Evolutionary conservation across 768 basidiomycete genomes (phyloP).

Genomic region (Mycena leptocephala): DNA sequence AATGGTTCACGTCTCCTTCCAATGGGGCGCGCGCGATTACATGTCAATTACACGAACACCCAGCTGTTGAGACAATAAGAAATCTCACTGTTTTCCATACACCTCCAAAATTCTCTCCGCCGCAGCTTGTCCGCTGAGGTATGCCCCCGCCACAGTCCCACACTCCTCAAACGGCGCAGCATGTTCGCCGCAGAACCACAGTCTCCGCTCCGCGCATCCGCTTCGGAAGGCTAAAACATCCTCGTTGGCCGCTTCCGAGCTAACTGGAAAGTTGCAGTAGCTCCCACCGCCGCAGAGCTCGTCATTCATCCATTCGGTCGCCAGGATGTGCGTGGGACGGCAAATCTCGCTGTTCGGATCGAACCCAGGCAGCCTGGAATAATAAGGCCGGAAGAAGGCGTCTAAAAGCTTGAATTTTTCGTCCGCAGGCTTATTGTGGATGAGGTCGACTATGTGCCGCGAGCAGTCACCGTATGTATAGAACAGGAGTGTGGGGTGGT

Average conservation of each 20-base stretch:
- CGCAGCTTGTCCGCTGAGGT: conserved; percentile 30
- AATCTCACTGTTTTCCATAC: conserved; percentile 5
- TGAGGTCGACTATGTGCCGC: conserved; percentile 34
- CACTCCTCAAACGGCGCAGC: conserved; percentile 40
- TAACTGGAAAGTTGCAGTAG: conserved; percentile 40
- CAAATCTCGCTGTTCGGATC: conserved; percentile 23
- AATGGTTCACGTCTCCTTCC: neutral
- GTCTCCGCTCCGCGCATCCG: conserved; percentile 30
- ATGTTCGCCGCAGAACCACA: conserved; percentile 42
- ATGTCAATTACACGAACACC: neutral
- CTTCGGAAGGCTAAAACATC: conserved; percentile 35
- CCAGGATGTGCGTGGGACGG: conserved; percentile 30
- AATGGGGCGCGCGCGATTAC: neutral
- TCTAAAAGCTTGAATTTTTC: conserved; percentile 34
- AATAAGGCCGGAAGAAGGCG: conserved; percentile 38
- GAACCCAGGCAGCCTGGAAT: conserved; percentile 37
- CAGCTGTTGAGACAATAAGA: neutral
- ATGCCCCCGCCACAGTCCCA: conserved; percentile 39
- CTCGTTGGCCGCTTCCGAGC: conserved; percentile 35
- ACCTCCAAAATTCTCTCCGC: conserved; percentile 28
- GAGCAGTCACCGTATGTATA: conserved; percentile 40
- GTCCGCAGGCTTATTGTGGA: conserved; percentile 31
- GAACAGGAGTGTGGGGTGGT: conserved; percentile 39
- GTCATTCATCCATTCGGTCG: conserved; percentile 38
- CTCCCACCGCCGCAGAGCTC: conserved; percentile 35